Evolutionary conservation across 116 monocot species (phyloP).

Genomic region (Phalaenopsis hybrid): DNA sequence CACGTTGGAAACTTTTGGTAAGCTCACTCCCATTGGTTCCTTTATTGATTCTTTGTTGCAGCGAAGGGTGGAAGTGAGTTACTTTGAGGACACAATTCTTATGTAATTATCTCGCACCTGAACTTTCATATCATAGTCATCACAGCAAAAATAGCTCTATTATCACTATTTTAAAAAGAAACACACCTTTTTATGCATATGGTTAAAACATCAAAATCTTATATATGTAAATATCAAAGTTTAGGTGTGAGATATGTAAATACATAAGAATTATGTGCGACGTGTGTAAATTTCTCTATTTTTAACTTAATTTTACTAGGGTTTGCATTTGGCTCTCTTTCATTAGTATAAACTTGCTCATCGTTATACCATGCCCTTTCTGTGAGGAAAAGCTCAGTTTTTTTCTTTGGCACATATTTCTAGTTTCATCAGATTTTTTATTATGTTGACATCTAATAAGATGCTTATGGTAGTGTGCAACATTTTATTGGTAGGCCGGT

Average conservation of each 20-base stretch:
- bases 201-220: too few relatives aligned
- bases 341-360: not conserved
- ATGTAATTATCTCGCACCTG: too few relatives aligned
- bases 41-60: not conserved
- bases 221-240: too few relatives aligned
- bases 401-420: not conserved
- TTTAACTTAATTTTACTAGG: not conserved
- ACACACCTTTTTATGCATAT: too few relatives aligned
- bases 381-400: not conserved
- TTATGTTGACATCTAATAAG: not conserved
- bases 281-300: not conserved
- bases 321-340: not conserved
- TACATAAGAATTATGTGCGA: too few relatives aligned
- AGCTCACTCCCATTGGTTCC: not conserved
- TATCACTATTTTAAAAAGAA: too few relatives aligned
- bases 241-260: too few relatives aligned
- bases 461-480: not conserved
- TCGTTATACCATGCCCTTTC: not conserved
- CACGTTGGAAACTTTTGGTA: constrained; percentile 84
- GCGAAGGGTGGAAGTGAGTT: too few relatives aligned
- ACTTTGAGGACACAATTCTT: not conserved
- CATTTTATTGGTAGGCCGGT: not conserved
- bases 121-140: too few relatives aligned
- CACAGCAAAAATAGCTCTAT: too few relatives aligned
- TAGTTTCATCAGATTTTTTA: not conserved